Percentiles rank a stretch among this genome's conserved stretches.
Evolutionary conservation across 257 asterid genomes (phyloP).

Genomic region (Buddleja alternifolia): DNA sequence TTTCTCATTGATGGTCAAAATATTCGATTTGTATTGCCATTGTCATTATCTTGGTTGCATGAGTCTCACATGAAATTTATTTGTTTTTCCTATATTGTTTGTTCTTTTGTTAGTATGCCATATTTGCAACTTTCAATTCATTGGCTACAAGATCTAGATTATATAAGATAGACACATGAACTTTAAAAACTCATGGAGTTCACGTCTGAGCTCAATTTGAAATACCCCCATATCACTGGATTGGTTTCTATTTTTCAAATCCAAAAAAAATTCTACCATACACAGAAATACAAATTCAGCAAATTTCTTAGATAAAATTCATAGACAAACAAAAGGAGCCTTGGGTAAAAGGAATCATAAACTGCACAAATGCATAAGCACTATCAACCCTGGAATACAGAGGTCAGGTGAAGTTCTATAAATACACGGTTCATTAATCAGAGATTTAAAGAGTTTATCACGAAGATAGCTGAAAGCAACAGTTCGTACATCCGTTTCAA

Average conservation of each 20-base stretch:
- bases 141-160: neutral
- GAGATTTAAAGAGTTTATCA: neutral
- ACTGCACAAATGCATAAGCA: neutral
- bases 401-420: conserved; percentile 9
- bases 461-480: neutral
- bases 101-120: neutral
- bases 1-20: neutral
- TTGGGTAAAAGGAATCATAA: too few relatives aligned
- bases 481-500: neutral
- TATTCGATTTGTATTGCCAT: conserved; percentile 5
- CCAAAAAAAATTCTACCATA: neutral
- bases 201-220: neutral
- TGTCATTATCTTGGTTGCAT: neutral
- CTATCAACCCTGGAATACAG: neutral
- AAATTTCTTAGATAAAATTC: neutral
- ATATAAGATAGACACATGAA: neutral
- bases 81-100: neutral
- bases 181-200: neutral
- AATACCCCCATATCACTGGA: neutral
- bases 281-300: neutral
- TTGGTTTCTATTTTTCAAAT: neutral
- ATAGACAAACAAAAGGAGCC: neutral
- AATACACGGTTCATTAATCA: conserved; percentile 2
- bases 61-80: neutral
- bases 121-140: neutral